A percentile compares a stretch with the other conserved stretches of the same genome.
phyloP scores from a whole-genome alignment of 176 grass and related monocot species.

The Aegilops sharonensis region DNA sequence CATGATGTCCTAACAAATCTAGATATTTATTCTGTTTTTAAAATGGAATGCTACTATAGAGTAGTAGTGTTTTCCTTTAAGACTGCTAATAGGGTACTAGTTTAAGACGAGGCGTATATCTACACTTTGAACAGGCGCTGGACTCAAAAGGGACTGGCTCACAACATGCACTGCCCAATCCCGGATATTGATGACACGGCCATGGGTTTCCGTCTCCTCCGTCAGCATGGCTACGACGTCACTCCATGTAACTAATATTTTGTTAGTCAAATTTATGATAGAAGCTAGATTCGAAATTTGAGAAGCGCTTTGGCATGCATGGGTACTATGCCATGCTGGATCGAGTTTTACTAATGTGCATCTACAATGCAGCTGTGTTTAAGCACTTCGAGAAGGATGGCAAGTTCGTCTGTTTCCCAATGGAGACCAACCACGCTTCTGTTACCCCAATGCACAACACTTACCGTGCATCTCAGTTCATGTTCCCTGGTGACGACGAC shows the following conservation, averaged over 20 bases:
- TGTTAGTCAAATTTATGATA: too few relatives aligned
- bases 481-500: constrained; percentile 34
- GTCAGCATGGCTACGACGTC: constrained; percentile 47
- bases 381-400: constrained; percentile 46
- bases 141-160: constrained; percentile 19
- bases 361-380: constrained; percentile 22
- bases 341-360: background rate
- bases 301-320: too few relatives aligned
- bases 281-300: too few relatives aligned
- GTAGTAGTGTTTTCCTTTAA: too few relatives aligned
- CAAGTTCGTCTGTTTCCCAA: constrained; percentile 29
- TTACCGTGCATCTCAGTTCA: constrained; percentile 39
- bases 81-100: too few relatives aligned
- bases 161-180: background rate
- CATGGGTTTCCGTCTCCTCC: constrained; percentile 56
- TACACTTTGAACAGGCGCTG: constrained; percentile 14
- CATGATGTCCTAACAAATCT: too few relatives aligned
- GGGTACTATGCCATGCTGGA: too few relatives aligned
- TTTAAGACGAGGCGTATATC: too few relatives aligned
- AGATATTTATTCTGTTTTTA: too few relatives aligned
- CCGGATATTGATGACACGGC: constrained; percentile 51
- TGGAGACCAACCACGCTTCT: constrained; percentile 24
- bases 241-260: constrained; percentile 9
- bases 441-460: constrained; percentile 41
- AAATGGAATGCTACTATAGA: too few relatives aligned